Conservation (phyloP, 371 early-diverging fungal genomes). For the Caulochytrium protostelioides region DNA sequence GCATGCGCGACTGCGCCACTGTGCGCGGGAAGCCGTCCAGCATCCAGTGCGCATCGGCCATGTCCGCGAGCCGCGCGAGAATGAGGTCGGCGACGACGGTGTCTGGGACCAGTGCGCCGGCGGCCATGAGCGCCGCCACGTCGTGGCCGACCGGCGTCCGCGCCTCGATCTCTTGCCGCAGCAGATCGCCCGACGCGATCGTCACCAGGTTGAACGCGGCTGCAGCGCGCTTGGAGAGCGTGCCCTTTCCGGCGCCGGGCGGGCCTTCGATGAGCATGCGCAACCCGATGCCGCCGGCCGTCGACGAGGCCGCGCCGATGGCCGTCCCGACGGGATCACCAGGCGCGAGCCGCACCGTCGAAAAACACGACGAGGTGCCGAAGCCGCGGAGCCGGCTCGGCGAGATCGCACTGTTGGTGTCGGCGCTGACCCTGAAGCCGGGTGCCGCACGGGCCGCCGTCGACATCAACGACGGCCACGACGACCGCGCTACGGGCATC, state of each 20-base stretch:
- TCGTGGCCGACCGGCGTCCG: conserved; percentile 4
- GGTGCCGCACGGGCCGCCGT: no score
- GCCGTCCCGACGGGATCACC: no score
- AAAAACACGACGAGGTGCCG: no score
- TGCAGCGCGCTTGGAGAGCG: conserved; percentile 10
- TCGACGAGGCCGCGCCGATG: not conserved
- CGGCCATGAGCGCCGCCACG: conserved; percentile 4
- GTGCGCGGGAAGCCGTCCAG: conserved; percentile 96
- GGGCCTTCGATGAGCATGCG: conserved; percentile 4
- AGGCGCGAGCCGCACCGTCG: no score
- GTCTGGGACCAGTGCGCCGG: conserved; percentile 15
- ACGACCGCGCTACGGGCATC: no score
- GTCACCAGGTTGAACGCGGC: conserved; percentile 8
- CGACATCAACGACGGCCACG: no score
- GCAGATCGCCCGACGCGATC: conserved; percentile 18
- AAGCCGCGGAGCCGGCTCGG: no score
- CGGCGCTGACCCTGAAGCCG: no score
- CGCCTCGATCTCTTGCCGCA: conserved; percentile 8
- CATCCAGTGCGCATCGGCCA: conserved; percentile 1
- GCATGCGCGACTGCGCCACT: conserved; percentile 53
- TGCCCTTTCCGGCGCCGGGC: conserved; percentile 21
- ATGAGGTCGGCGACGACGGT: not conserved
- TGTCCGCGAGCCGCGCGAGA: not conserved
- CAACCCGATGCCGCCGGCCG: not conserved
- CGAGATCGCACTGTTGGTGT: no score